Conservation (phyloP, 176 grass and related monocot genomes). For the Oryza officinalis region DNA sequence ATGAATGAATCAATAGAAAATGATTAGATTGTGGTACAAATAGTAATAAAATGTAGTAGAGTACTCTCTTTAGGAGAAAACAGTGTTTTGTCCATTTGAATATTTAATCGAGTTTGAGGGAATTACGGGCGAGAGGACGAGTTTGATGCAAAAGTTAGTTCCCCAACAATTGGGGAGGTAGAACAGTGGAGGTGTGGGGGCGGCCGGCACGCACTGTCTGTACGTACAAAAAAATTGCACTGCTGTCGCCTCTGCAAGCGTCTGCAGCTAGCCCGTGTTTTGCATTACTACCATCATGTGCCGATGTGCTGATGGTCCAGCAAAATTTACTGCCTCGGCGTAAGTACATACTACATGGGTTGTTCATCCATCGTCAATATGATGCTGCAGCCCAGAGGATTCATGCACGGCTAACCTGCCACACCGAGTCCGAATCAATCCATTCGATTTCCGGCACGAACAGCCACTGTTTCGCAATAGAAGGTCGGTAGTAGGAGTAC, state of each 20-base stretch:
- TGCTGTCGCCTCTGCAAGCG: slow-evolving; percentile 33
- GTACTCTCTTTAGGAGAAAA: not conserved
- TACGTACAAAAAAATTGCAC: not conserved
- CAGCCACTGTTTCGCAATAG: not conserved
- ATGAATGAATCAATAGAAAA: not conserved
- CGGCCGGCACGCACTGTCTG: not conserved
- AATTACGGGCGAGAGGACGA: not conserved
- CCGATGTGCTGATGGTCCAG: not conserved
- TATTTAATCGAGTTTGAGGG: not conserved
- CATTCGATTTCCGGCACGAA: not conserved
- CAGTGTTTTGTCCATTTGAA: not conserved
- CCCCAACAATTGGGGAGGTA: not conserved
- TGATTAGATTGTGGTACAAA: no score
- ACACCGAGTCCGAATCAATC: not conserved
- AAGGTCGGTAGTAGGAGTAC: not conserved
- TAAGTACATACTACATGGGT: not conserved
- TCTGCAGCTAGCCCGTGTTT: slow-evolving; percentile 34
- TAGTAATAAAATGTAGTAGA: not conserved
- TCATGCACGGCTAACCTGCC: not conserved
- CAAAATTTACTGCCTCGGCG: not conserved
- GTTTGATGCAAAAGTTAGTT: not conserved
- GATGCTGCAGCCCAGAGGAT: not conserved
- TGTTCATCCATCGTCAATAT: not conserved
- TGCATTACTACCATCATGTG: slow-evolving; percentile 36
- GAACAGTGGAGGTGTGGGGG: not conserved